Conservation (phyloP, 495 filamentous ascomycete species). For the Bacidia rubella region DNA sequence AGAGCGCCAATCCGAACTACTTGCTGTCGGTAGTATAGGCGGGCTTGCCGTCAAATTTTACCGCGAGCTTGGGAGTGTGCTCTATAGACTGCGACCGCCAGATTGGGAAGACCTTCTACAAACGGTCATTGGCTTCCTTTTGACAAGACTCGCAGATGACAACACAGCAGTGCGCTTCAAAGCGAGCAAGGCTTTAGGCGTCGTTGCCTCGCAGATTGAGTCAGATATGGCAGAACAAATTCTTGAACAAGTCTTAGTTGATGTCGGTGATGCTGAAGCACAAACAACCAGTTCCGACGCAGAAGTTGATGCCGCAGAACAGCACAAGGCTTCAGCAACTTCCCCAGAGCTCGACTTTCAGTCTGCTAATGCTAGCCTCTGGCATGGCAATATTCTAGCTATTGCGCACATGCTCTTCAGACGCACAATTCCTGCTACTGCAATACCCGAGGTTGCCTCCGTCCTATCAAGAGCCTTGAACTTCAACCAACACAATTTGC, state of each 20-base stretch:
- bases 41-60: constrained; percentile 74
- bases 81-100: constrained; percentile 22
- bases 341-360: not conserved
- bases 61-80: constrained; percentile 44
- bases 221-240: not conserved
- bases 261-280: not conserved
- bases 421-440: constrained; percentile 50
- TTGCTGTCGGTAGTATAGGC: constrained; percentile 58
- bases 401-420: constrained; percentile 75
- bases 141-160: constrained; percentile 59
- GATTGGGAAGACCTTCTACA: constrained; percentile 48
- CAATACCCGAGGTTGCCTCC: constrained; percentile 55
- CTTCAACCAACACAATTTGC: constrained; percentile 74
- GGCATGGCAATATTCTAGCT: constrained; percentile 85
- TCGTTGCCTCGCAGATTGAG: constrained; percentile 53
- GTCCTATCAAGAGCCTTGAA: constrained; percentile 58
- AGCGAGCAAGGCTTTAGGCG: constrained; percentile 81
- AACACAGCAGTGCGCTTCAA: constrained; percentile 82
- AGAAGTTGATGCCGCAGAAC: not conserved
- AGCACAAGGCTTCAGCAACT: no score
- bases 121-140: constrained; percentile 55
- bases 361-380: constrained; percentile 50
- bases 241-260: not conserved
- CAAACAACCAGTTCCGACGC: not conserved
- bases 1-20: constrained; percentile 31